Conservation (phyloP, 805 yeast species). For the Clavispora asparagi region DNA sequence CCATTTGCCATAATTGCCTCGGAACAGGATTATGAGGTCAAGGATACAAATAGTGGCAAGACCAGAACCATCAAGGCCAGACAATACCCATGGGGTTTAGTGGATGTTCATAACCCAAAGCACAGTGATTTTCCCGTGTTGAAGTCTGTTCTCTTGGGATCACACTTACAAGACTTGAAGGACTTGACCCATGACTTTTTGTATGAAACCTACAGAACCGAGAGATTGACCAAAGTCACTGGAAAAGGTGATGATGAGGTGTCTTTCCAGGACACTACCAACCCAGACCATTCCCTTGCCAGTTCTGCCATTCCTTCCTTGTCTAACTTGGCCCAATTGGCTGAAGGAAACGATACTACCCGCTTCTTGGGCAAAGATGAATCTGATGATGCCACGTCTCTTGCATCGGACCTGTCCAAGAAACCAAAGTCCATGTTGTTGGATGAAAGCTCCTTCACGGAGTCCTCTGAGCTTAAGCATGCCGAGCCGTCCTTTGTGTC, state of each 20-base stretch:
- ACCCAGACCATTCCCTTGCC: slow-evolving; percentile 11
- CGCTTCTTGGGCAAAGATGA: slow-evolving; percentile 7
- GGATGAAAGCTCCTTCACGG: slow-evolving; percentile 19
- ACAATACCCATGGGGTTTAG: slow-evolving; percentile 72
- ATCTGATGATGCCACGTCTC: slow-evolving; percentile 14
- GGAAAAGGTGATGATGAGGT: slow-evolving; percentile 28
- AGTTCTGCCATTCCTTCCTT: slow-evolving; percentile 43
- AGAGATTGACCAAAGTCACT: slow-evolving; percentile 58
- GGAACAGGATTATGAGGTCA: slow-evolving; percentile 48
- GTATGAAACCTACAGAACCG: slow-evolving; percentile 78
- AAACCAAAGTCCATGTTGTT: slow-evolving; percentile 34
- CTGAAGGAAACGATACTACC: slow-evolving; percentile 15
- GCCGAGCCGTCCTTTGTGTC: slow-evolving; percentile 26
- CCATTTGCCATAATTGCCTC: slow-evolving; percentile 73
- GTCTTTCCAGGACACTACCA: slow-evolving; percentile 21
- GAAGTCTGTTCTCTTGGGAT: slow-evolving; percentile 69
- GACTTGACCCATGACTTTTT: slow-evolving; percentile 73
- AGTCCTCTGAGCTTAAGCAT: slow-evolving; percentile 24
- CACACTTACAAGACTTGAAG: slow-evolving; percentile 78
- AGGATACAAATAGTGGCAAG: slow-evolving; percentile 40
- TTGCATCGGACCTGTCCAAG: slow-evolving; percentile 17
- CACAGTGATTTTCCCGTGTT: slow-evolving; percentile 52
- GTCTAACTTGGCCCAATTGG: slow-evolving; percentile 56
- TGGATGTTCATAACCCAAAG: slow-evolving; percentile 49
- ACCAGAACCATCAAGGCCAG: slow-evolving; percentile 47